Evolutionary conservation across 352 stramenopile species (phyloP), one percentile per base, ranked within the genome.

Genomic region (Pythium diclinum): DNA sequence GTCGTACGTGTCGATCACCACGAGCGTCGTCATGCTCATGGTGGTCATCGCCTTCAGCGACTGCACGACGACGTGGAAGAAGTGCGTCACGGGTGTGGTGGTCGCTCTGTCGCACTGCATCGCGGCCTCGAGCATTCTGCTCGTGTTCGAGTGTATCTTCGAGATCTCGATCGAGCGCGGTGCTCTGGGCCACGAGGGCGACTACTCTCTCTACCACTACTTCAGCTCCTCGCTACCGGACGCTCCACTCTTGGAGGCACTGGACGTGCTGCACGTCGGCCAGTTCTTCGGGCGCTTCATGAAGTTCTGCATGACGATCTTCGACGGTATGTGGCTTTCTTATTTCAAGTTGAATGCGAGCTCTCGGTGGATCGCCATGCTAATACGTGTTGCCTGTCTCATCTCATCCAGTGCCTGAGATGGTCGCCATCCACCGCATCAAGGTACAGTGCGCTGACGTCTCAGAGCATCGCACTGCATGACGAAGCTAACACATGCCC

Each of bases 81-180:
- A 83, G 52, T 75, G 66, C 32, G 52, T 68, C 3, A 83, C 84
- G 58, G 83, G 83, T 38, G 5, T 87, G 19, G 38, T 76, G 11
- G 67, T 90, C 19, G 79, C 78, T n/a, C 69, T 75, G 8, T 71
- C 69, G 25, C 86, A 95, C 59, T 88, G 74, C 40, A 56, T 92
- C 11, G 81, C 78, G 1, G 86, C 86, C 11, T 90, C 88, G 59
- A 81, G 73, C 19, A 83, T 92, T 42, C 61, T 95, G 51, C 74
- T 95, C 33, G 67, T 89, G 28, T 95, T 90, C 36, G 86, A 95
- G 68, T 91, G 74, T 56, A 81, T 92, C 8, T 77, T 95, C 47
- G 83, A 91, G 67, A 73, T 90, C 19, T 83, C 86, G 34, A 86
- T 81, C 0, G 75, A 79, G 61, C 77, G 83, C 9, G 86, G 83